Conservation (phyloP, 306 rosid genomes). For the Dalbergia cultrata region DNA sequence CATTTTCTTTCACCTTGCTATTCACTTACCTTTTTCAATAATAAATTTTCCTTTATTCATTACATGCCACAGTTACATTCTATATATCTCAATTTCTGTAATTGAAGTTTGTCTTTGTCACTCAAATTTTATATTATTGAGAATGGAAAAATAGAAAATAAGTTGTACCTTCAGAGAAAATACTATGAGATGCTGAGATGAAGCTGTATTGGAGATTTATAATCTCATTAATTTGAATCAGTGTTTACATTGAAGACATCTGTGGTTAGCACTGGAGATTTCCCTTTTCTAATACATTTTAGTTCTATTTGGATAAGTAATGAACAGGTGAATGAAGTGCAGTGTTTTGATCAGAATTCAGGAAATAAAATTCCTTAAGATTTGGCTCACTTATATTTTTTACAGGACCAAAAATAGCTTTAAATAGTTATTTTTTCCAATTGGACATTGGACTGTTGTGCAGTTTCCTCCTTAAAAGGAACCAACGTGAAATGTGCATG, state of each 20-base stretch:
- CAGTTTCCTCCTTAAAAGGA: background rate
- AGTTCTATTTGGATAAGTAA: background rate
- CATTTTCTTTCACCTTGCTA: slow-evolving; percentile 29
- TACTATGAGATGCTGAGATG: slow-evolving; percentile 7
- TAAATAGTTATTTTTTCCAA: background rate
- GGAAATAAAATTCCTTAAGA: background rate
- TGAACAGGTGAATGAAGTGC: background rate
- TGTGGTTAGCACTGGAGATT: too few relatives aligned
- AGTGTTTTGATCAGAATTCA: background rate
- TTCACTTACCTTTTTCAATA: slow-evolving; percentile 24
- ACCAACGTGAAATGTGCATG: background rate
- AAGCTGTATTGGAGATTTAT: background rate
- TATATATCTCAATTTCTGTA: background rate
- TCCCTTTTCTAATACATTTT: background rate
- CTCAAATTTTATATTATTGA: slow-evolving; percentile 10
- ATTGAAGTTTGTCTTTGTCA: background rate
- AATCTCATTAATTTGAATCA: background rate
- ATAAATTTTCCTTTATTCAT: slow-evolving; percentile 9
- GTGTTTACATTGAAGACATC: background rate
- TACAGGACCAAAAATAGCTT: background rate
- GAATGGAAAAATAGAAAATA: background rate
- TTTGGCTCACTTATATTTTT: background rate
- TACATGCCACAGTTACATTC: slow-evolving; percentile 25
- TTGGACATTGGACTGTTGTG: background rate
- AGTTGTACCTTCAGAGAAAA: background rate